phyloP scores from a whole-genome alignment of 192 early-diverging fungal species.

The Backusella circina region DNA sequence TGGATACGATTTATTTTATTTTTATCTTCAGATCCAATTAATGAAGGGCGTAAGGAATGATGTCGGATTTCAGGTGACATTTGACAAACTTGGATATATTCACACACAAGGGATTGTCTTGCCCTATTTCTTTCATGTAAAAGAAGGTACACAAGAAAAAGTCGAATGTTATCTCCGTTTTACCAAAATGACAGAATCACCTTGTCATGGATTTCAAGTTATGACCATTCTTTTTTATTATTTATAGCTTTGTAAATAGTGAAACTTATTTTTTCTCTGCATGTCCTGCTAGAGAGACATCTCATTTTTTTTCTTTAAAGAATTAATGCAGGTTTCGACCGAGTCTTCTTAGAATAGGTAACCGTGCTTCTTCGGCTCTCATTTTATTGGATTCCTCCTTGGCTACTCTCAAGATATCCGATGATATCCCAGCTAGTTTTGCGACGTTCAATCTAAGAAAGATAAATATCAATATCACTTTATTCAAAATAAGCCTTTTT shows the following conservation, averaged over 20 bases:
- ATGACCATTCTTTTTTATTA: no score
- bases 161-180: background rate
- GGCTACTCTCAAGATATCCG: slow-evolving; percentile 53
- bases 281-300: no score
- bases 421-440: no score
- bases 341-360: background rate
- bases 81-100: background rate
- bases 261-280: no score
- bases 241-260: no score
- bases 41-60: background rate
- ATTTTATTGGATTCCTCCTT: slow-evolving; percentile 50
- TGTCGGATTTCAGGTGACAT: background rate
- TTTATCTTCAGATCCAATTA: background rate
- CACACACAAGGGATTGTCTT: background rate
- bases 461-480: background rate
- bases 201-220: background rate
- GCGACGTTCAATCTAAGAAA: slow-evolving; percentile 63
- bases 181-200: background rate
- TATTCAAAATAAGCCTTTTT: background rate
- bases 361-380: no score
- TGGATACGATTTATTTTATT: no score
- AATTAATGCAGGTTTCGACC: background rate
- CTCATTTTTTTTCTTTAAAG: no score
- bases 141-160: background rate
- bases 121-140: background rate